A percentile compares a stretch with the other conserved stretches of the same genome.
Conservation (phyloP, 2,329 filamentous ascomycete genomes). For the Calonectria multiphialidica region DNA sequence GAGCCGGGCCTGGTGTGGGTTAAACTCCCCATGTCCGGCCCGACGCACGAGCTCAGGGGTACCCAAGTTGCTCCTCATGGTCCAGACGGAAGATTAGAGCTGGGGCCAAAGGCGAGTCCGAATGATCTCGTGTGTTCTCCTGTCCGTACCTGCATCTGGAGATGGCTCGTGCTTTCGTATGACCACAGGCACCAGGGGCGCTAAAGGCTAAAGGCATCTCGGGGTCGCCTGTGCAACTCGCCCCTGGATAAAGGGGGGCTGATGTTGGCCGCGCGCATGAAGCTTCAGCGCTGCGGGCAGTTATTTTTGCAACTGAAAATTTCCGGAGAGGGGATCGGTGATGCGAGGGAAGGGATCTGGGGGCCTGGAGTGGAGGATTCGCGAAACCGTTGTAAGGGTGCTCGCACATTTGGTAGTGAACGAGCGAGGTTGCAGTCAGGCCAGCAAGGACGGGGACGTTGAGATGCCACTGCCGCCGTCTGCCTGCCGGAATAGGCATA, state of each 20-base stretch:
- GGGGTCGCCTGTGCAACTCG: constrained; percentile 24
- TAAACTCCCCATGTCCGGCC: neutral
- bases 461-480: neutral
- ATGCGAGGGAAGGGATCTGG: neutral
- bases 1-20: neutral
- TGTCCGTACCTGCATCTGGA: constrained; percentile 41
- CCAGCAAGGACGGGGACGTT: neutral
- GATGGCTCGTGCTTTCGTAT: constrained; percentile 45
- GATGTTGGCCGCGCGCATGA: constrained; percentile 9
- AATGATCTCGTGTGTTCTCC: constrained; percentile 23
- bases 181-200: constrained; percentile 37
- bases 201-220: constrained; percentile 23
- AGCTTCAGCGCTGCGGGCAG: constrained; percentile 2
- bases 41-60: constrained; percentile 5
- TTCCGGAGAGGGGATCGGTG: constrained; percentile 10
- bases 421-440: neutral
- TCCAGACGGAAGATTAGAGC: constrained; percentile 11
- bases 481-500: constrained; percentile 4
- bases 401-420: neutral
- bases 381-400: neutral
- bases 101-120: constrained; percentile 6
- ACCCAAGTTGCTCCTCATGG: neutral
- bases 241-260: constrained; percentile 31
- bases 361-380: neutral
- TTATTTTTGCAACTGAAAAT: constrained; percentile 13